Evolutionary conservation across 805 yeast genomes (phyloP), one percentile per base, ranked within the genome.

Genomic region (Candida andamanensis): DNA sequence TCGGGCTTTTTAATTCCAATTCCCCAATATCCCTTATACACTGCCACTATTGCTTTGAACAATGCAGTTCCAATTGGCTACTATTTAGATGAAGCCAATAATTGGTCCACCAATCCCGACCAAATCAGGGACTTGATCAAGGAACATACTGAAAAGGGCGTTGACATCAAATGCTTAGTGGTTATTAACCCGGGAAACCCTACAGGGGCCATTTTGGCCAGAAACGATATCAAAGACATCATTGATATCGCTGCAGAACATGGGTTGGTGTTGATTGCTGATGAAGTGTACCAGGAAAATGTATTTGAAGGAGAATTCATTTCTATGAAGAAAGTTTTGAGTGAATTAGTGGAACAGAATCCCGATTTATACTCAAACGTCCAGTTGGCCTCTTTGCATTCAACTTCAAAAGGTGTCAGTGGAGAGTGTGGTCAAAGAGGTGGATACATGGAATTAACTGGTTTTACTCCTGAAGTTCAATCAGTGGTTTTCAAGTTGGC

Each of bases 381-480:
- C 24, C 95, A 86, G 55, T 70, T 92, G 37, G 97, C 94, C 2
- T 89, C 97, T 2, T 66, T 92, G 46, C 97, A 92, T 59, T 87
- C 97, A n/a, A 86, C 95, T 26, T 90, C 97, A 9, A 92, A 92
- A 61, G 99, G 99, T 57, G 86, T 87, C 46, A 74, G 86, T 41
- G 99, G 98, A 41, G 99, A 92, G 63, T 92, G 99, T 72, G 99
- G 99, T 39, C 98, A 92, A 67, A 79, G 99, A 63, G 99, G 97
- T 49, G 99, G 99, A 5, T 92, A 89, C 67, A 84, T 92, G 92
- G 99, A 92, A 60, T 63, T 89, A 6, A 73, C 80, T 8, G 96
- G 96, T 1, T 84, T 92, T 60, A 64, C 72, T 10, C 68, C 67
- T 3, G 87, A 81, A 27, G 80, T 89, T 12, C 63, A 69, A 46